These are phyloP conservation scores for Arachnopeziza araneosa DNA, from an alignment of 2,329 filamentous ascomycete species.

Conservation along the genomic window DNA sequence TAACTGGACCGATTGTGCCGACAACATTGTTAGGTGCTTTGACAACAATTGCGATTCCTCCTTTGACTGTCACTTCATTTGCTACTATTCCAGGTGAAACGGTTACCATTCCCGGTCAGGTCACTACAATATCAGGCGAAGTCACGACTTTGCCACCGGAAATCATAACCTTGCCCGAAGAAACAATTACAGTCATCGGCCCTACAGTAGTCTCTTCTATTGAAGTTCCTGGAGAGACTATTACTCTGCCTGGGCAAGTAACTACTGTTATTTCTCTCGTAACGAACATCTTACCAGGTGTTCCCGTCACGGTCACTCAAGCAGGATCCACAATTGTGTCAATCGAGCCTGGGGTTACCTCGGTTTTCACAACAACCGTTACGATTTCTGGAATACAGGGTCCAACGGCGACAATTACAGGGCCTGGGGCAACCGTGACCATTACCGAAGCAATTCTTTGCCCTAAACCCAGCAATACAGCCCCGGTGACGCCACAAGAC, in stretches of 20 bases:
- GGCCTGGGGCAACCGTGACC: conserved; percentile 6
- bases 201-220: no score
- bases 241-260: not conserved
- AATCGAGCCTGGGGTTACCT: not conserved
- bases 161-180: not conserved
- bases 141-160: not conserved
- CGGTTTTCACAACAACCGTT: not conserved
- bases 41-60: not conserved
- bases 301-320: conserved; percentile 3
- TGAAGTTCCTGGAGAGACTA: no score
- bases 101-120: not conserved
- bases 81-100: not conserved
- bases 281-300: not conserved
- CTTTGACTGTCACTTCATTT: not conserved
- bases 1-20: not conserved
- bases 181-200: not conserved
- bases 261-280: not conserved
- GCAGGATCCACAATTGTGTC: conserved; percentile 1
- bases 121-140: not conserved
- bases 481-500: conserved; percentile 20
- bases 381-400: not conserved
- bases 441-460: conserved; percentile 15
- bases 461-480: conserved; percentile 22
- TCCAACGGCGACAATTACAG: not conserved
- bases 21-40: not conserved